Percentiles rank a stretch among this genome's conserved stretches.
Evolutionary conservation across 2,329 filamentous ascomycete species (phyloP).

Genomic region (Scorias spongiosa): DNA sequence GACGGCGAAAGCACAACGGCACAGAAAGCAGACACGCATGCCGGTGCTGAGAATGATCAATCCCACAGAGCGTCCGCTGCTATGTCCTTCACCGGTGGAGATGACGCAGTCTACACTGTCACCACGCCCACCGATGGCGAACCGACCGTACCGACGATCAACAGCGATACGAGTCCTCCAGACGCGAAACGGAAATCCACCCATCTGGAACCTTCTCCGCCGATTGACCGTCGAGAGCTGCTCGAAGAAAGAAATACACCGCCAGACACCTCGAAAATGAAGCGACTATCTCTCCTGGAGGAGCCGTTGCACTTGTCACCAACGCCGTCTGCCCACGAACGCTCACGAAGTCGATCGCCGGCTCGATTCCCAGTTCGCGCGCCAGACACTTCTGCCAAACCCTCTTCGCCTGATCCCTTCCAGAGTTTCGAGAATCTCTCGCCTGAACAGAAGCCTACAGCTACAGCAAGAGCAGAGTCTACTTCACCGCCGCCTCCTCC

Average conservation of each 20-base stretch:
- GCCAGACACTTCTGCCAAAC: not conserved
- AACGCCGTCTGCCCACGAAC: not conserved
- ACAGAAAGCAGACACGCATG: not conserved
- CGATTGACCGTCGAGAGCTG: not conserved
- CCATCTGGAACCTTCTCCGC: not conserved
- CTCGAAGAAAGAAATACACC: not conserved
- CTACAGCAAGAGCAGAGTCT: not conserved
- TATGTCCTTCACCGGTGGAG: not conserved
- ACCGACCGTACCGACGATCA: not conserved
- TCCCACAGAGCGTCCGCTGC: not conserved
- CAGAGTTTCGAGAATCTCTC: not conserved
- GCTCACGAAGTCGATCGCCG: not conserved
- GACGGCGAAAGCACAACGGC: not conserved
- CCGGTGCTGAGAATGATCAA: not conserved
- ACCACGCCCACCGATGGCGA: not conserved
- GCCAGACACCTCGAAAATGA: not conserved
- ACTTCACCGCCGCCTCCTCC: conserved; percentile 5
- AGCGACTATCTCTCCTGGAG: not conserved
- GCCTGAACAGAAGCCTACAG: not conserved
- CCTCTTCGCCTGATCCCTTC: not conserved
- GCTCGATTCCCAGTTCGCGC: not conserved
- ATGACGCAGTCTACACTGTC: not conserved
- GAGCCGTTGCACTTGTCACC: not conserved
- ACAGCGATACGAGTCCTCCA: not conserved
- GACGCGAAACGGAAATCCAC: not conserved